Evolutionary conservation across 768 basidiomycete genomes (phyloP).

Genomic region (Lepiota venenata): DNA sequence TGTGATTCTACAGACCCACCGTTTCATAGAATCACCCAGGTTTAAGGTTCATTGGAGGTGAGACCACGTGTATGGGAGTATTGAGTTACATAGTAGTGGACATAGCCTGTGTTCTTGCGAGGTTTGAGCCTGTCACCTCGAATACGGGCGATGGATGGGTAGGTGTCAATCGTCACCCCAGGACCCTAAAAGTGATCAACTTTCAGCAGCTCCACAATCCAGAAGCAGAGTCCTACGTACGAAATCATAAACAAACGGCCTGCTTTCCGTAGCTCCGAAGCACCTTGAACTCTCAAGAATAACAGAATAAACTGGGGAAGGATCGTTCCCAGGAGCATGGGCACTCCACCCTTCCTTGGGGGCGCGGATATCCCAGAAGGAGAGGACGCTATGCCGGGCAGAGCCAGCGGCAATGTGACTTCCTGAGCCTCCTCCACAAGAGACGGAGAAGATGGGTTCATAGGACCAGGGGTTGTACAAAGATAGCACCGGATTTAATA

Average conservation of each 20-base stretch:
- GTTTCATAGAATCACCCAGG: slow-evolving; percentile 12
- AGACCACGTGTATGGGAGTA: slow-evolving; percentile 25
- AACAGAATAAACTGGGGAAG: slow-evolving; percentile 74
- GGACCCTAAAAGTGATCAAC: slow-evolving; percentile 41
- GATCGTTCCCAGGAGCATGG: slow-evolving; percentile 75
- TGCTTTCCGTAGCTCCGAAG: slow-evolving; percentile 74
- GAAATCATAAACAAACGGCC: slow-evolving; percentile 80
- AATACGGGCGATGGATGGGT: slow-evolving; percentile 36
- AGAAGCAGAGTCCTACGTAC: slow-evolving; percentile 26
- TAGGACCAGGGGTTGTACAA: slow-evolving; percentile 65
- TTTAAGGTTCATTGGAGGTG: slow-evolving; percentile 15
- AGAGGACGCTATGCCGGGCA: slow-evolving; percentile 72
- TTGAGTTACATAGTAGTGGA: slow-evolving; percentile 51
- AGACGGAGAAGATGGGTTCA: slow-evolving; percentile 74
- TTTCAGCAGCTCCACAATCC: not conserved
- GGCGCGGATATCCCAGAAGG: slow-evolving; percentile 78
- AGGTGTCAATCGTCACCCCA: slow-evolving; percentile 52
- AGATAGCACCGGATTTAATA: slow-evolving; percentile 56
- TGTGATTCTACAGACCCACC: not conserved
- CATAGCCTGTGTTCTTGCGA: slow-evolving; percentile 26
- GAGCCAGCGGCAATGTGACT: slow-evolving; percentile 73
- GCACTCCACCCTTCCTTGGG: slow-evolving; percentile 69
- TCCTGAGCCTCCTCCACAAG: slow-evolving; percentile 67
- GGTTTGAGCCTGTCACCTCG: slow-evolving; percentile 15
- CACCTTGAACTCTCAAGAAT: slow-evolving; percentile 74